Percentiles rank a stretch among this genome's conserved stretches.
Evolutionary conservation across 2,329 filamentous ascomycete genomes (phyloP).

Genomic region (Pseudocercospora pini-densiflorae): DNA sequence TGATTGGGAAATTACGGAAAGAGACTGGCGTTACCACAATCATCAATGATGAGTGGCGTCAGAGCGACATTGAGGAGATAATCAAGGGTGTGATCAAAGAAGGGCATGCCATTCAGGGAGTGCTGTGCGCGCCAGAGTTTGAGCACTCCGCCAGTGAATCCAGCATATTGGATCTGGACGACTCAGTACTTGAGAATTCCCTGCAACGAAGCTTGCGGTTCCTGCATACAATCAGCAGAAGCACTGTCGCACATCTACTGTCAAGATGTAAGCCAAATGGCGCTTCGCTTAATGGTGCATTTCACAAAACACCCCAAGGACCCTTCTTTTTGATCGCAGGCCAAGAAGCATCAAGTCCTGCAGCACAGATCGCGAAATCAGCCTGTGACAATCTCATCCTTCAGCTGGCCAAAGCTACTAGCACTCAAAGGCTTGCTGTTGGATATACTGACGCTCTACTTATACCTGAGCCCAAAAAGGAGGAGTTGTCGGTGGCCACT

Average conservation of each 20-base stretch:
- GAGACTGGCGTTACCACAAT: conserved; percentile 33
- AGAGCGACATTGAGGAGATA: conserved; percentile 24
- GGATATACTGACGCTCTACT: conserved; percentile 29
- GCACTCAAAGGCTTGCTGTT: conserved; percentile 21
- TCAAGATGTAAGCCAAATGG: conserved; percentile 8
- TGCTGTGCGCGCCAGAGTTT: conserved; percentile 34
- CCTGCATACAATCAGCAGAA: conserved; percentile 29
- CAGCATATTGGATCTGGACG: conserved; percentile 29
- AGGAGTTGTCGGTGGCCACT: conserved; percentile 11
- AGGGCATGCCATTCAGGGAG: conserved; percentile 28
- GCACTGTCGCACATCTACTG: conserved; percentile 16
- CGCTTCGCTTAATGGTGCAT: not conserved
- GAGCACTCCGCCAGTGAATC: conserved; percentile 17
- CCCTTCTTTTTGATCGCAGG: conserved; percentile 29
- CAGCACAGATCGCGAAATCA: conserved; percentile 23
- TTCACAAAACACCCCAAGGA: conserved; percentile 16
- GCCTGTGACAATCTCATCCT: conserved; percentile 23
- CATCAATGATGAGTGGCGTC: conserved; percentile 25
- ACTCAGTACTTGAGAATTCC: conserved; percentile 24
- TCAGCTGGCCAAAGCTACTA: conserved; percentile 26
- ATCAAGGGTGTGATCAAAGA: conserved; percentile 23
- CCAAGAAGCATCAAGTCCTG: conserved; percentile 12
- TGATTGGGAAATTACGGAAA: conserved; percentile 29
- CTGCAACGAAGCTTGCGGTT: conserved; percentile 35
- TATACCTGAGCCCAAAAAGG: conserved; percentile 26